These are phyloP conservation scores for Deinandra increscens DNA, from an alignment of 129 eudicot genomes.

Conservation along the genomic window DNA sequence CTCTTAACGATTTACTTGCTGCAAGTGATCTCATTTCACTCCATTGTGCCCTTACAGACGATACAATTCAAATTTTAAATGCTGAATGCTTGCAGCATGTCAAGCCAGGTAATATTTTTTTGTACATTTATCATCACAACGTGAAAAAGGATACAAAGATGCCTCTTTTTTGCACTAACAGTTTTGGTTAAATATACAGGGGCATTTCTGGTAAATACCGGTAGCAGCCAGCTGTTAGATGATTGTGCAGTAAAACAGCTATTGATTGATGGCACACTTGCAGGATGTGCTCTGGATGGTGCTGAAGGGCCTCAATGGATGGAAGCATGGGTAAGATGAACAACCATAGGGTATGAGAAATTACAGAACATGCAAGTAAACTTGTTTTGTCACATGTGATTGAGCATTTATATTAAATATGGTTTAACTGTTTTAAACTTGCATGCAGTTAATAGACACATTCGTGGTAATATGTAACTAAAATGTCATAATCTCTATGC, in stretches of 20 bases:
- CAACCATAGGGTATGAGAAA: constrained; percentile 53
- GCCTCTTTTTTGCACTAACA: constrained; percentile 16
- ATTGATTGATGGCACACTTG: constrained; percentile 90
- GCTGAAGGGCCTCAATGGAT: constrained; percentile 99
- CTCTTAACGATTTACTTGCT: constrained; percentile 94
- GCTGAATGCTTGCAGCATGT: constrained; percentile 93
- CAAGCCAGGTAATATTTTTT: constrained; percentile 59
- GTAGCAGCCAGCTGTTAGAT: constrained; percentile 97
- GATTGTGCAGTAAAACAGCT: constrained; percentile 99
- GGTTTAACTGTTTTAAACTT: constrained; percentile 7
- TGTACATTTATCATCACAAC: background rate
- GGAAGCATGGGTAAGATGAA: constrained; percentile 99
- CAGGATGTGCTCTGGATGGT: constrained; percentile 99
- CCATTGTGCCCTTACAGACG: constrained; percentile 89
- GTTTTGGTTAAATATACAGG: constrained; percentile 47
- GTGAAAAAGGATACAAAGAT: constrained; percentile 1
- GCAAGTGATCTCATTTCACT: constrained; percentile 97
- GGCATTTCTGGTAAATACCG: constrained; percentile 92
- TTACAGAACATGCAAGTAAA: constrained; percentile 19
- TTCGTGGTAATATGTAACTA: background rate
- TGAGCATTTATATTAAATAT: background rate
- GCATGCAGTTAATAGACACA: constrained; percentile 10
- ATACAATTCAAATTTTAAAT: constrained; percentile 87
- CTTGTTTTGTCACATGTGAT: constrained; percentile 17
- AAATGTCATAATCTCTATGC: constrained; percentile 1